Percentiles rank a stretch among this genome's conserved stretches.
Evolutionary conservation across 352 stramenopile genomes (phyloP).

Genomic region (Phytophthora multivora): DNA sequence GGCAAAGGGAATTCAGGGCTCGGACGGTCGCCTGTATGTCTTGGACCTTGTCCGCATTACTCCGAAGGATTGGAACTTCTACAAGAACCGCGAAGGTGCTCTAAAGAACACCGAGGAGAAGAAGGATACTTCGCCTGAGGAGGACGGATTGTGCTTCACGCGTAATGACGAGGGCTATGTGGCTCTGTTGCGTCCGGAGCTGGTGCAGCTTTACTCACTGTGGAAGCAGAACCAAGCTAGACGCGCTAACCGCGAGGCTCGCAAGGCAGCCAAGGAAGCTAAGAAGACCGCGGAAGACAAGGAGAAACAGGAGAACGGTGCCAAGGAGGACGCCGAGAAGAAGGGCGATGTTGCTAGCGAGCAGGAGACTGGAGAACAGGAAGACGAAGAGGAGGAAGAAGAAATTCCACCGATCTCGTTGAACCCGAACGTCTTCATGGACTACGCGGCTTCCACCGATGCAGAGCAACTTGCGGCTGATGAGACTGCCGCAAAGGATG

Average conservation of each 20-base stretch:
- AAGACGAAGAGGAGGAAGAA: slow-evolving; percentile 62
- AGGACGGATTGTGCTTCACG: slow-evolving; percentile 63
- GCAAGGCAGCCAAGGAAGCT: slow-evolving; percentile 51
- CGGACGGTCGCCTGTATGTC: slow-evolving; percentile 94
- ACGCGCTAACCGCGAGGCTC: slow-evolving; percentile 56
- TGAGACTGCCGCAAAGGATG: slow-evolving; percentile 71
- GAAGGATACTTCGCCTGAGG: slow-evolving; percentile 29
- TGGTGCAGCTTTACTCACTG: slow-evolving; percentile 91
- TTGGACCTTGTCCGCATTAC: slow-evolving; percentile 95
- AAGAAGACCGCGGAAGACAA: slow-evolving; percentile 48
- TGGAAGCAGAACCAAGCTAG: slow-evolving; percentile 89
- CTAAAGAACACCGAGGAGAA: slow-evolving; percentile 27
- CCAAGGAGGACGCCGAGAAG: slow-evolving; percentile 24
- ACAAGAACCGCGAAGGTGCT: slow-evolving; percentile 46
- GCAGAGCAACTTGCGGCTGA: slow-evolving; percentile 67
- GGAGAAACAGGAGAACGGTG: slow-evolving; percentile 23
- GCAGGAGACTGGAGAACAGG: slow-evolving; percentile 35
- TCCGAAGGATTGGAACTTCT: slow-evolving; percentile 94
- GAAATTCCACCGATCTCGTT: slow-evolving; percentile 64
- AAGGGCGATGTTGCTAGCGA: slow-evolving; percentile 29
- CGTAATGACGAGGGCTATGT: slow-evolving; percentile 89
- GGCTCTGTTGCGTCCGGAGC: slow-evolving; percentile 91
- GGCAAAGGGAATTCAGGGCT: slow-evolving; percentile 96
- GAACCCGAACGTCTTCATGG: slow-evolving; percentile 92
- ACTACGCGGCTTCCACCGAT: slow-evolving; percentile 83